Evolutionary conservation across 495 filamentous ascomycete species (phyloP).

Genomic region (Neurospora sp.): DNA sequence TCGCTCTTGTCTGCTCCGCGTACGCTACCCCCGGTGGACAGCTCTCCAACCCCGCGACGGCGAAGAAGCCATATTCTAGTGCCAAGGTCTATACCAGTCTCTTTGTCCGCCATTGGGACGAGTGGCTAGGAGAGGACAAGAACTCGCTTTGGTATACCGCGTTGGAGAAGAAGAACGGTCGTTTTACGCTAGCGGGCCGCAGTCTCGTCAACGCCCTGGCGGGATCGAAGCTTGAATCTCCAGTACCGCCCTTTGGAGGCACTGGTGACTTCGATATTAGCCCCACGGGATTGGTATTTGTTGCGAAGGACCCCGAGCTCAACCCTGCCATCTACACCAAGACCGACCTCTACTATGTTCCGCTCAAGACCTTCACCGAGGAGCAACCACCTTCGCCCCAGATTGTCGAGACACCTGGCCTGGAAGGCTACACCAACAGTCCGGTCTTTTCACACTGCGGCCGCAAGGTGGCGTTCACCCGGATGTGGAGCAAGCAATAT

Average conservation of each 20-base stretch:
- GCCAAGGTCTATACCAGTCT: slow-evolving; percentile 59
- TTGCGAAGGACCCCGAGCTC: slow-evolving; percentile 72
- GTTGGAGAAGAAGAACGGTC: slow-evolving; percentile 40
- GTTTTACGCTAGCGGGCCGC: slow-evolving; percentile 29
- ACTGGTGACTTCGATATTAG: slow-evolving; percentile 48
- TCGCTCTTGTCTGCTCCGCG: slow-evolving; percentile 61
- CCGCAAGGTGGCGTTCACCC: slow-evolving; percentile 64
- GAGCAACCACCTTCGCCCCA: slow-evolving; percentile 33
- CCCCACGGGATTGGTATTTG: slow-evolving; percentile 58
- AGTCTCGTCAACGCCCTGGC: slow-evolving; percentile 49
- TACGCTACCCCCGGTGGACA: slow-evolving; percentile 51
- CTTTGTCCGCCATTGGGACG: slow-evolving; percentile 73
- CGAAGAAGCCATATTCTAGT: slow-evolving; percentile 43
- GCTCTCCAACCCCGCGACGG: slow-evolving; percentile 50
- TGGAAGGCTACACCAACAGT: slow-evolving; percentile 62
- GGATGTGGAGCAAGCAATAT: slow-evolving; percentile 73
- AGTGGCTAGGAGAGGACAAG: slow-evolving; percentile 55
- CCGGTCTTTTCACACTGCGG: slow-evolving; percentile 73
- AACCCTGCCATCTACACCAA: slow-evolving; percentile 76
- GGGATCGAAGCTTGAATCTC: slow-evolving; percentile 47
- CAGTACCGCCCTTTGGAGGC: slow-evolving; percentile 48
- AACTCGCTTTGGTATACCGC: slow-evolving; percentile 66
- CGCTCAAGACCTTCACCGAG: slow-evolving; percentile 50
- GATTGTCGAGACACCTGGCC: slow-evolving; percentile 35
- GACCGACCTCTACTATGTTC: slow-evolving; percentile 63